Percentiles rank a stretch among this genome's conserved stretches.
Conservation (phyloP, 164 flowering plant species). For the Annona squamosa region DNA sequence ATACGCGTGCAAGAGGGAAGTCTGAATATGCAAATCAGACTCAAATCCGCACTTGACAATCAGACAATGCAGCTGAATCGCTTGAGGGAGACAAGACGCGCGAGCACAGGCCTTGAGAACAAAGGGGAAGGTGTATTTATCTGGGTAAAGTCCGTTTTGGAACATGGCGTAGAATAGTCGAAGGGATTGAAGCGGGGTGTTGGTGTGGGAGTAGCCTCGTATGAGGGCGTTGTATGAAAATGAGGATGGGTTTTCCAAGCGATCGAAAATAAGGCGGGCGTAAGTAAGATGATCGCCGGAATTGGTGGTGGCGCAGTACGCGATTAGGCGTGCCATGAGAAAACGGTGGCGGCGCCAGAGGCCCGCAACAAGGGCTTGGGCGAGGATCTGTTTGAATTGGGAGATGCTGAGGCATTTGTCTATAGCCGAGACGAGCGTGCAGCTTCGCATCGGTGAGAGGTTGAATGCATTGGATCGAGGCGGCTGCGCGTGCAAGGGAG, state of each 20-base stretch:
- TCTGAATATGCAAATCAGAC: not conserved
- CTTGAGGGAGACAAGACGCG: not conserved
- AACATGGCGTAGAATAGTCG: constrained; percentile 4
- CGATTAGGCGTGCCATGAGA: not conserved
- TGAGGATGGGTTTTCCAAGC: constrained; percentile 6
- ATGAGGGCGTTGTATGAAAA: constrained; percentile 16
- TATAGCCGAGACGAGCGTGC: constrained; percentile 9
- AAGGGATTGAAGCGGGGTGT: constrained; percentile 5
- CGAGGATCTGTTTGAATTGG: constrained; percentile 19
- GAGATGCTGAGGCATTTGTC: constrained; percentile 32
- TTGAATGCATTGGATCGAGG: not conserved
- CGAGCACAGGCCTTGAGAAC: constrained; percentile 12
- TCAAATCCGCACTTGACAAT: not conserved
- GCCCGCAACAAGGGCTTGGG: constrained; percentile 6
- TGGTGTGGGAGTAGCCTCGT: constrained; percentile 10
- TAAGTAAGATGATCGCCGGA: constrained; percentile 8
- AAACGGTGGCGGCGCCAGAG: not conserved
- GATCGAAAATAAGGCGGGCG: constrained; percentile 12
- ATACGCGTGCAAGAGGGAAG: constrained; percentile 13
- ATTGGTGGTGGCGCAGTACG: constrained; percentile 3
- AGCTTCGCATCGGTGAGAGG: not conserved
- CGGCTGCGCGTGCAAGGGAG: no score
- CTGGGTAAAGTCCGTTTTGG: not conserved
- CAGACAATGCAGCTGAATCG: not conserved
- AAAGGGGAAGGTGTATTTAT: constrained; percentile 8